Conservation (phyloP, 352 stramenopile genomes). For the Pythium aristosporum region DNA sequence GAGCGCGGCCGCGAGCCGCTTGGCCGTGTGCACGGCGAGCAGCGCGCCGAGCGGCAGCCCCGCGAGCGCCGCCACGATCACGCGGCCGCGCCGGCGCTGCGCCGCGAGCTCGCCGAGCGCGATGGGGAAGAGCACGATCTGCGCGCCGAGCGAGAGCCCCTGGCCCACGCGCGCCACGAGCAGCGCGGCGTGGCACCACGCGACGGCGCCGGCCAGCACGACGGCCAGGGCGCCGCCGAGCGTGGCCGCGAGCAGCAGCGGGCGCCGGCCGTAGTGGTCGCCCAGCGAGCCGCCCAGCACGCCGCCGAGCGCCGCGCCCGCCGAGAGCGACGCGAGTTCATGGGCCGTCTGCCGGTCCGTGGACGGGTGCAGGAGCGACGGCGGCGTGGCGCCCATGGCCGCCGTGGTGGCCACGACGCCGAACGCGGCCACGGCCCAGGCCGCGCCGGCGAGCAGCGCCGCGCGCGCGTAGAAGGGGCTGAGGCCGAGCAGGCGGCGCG, state of each 20-base stretch:
- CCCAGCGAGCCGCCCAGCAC: constrained; percentile 49
- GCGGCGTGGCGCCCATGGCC: constrained; percentile 1
- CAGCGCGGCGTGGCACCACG: constrained; percentile 24
- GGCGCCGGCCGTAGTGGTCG: constrained; percentile 55
- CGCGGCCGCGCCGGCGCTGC: constrained; percentile 52
- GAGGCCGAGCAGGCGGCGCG: constrained; percentile 11
- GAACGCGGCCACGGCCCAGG: constrained; percentile 16
- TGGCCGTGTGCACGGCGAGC: constrained; percentile 37
- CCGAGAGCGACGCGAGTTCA: constrained; percentile 11
- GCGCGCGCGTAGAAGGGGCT: constrained; percentile 23
- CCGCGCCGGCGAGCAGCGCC: constrained; percentile 6
- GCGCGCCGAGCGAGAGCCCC: constrained; percentile 50
- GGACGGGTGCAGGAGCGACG: background rate
- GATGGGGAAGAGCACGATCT: constrained; percentile 49
- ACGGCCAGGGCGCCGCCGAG: constrained; percentile 35
- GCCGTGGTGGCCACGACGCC: constrained; percentile 2
- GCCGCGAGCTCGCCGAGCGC: constrained; percentile 62
- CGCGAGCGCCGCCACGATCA: constrained; percentile 50
- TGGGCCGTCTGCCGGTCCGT: constrained; percentile 7
- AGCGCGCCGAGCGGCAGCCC: constrained; percentile 45
- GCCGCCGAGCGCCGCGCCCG: constrained; percentile 46
- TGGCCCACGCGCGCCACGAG: constrained; percentile 38
- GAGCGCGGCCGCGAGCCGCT: constrained; percentile 20
- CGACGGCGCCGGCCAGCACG: constrained; percentile 26
- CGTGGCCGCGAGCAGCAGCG: constrained; percentile 41